Conservation (phyloP, 495 filamentous ascomycete species). For the Xylaria flabelliformis region DNA sequence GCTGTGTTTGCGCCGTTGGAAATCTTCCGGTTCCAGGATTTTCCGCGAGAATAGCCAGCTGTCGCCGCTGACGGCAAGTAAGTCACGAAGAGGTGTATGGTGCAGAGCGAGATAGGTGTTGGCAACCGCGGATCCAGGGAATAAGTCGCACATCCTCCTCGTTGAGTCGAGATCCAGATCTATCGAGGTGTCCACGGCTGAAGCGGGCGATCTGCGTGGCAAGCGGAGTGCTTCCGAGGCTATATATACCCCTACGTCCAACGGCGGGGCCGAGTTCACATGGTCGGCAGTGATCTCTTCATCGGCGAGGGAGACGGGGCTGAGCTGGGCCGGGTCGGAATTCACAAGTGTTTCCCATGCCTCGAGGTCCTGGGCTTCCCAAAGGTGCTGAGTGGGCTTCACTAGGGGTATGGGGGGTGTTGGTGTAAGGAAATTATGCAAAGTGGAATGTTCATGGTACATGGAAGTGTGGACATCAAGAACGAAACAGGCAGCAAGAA, state of each 20-base stretch:
- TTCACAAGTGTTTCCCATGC: constrained; percentile 42
- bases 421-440: constrained; percentile 35
- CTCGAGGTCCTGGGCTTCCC: constrained; percentile 46
- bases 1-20: constrained; percentile 46
- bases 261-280: constrained; percentile 32
- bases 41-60: constrained; percentile 57
- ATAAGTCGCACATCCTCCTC: constrained; percentile 46
- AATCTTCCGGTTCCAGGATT: constrained; percentile 43
- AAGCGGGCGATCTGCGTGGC: constrained; percentile 41
- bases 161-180: constrained; percentile 39
- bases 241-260: constrained; percentile 49
- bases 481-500: constrained; percentile 57
- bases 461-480: constrained; percentile 57
- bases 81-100: constrained; percentile 54
- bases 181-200: constrained; percentile 40
- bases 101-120: constrained; percentile 57
- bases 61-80: constrained; percentile 56
- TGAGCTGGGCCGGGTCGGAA: constrained; percentile 36
- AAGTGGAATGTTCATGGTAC: constrained; percentile 52
- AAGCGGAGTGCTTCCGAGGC: constrained; percentile 46
- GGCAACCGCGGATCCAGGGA: constrained; percentile 45
- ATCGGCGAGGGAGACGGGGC: constrained; percentile 37
- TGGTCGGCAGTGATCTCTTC: constrained; percentile 41
- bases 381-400: constrained; percentile 44
- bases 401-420: constrained; percentile 48